Conservation (phyloP, 2,329 filamentous ascomycete genomes). For the Fusarium globosum region DNA sequence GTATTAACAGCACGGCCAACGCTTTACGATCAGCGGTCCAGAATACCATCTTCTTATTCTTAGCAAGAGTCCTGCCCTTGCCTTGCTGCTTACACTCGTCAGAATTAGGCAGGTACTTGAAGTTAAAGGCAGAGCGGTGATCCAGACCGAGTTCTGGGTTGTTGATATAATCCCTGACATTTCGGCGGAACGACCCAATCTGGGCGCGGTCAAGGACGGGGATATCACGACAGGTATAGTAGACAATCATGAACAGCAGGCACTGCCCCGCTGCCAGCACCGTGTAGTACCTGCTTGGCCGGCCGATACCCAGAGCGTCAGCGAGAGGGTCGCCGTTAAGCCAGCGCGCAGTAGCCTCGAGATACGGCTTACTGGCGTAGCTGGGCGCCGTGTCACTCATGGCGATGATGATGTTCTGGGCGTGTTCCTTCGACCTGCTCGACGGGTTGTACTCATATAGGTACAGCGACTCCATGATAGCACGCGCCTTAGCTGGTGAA, state of each 20-base stretch:
- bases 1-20: not conserved
- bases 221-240: not conserved
- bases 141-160: not conserved
- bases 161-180: not conserved
- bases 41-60: not conserved
- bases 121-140: not conserved
- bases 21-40: not conserved
- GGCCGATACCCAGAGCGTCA: not conserved
- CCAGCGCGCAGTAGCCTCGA: not conserved
- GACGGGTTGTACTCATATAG: not conserved
- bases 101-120: not conserved
- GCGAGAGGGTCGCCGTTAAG: not conserved
- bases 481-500: not conserved
- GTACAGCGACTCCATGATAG: not conserved
- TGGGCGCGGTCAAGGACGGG: not conserved
- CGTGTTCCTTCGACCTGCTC: not conserved
- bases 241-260: fast-evolving
- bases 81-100: fast-evolving
- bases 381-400: not conserved
- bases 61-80: not conserved
- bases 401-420: not conserved
- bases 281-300: not conserved
- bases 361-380: not conserved
- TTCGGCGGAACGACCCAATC: not conserved
- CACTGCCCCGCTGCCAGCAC: fast-evolving